Evolutionary conservation across 1,284 basidiomycete genomes (phyloP).

Genomic region (Stygiomarasmius scandens): DNA sequence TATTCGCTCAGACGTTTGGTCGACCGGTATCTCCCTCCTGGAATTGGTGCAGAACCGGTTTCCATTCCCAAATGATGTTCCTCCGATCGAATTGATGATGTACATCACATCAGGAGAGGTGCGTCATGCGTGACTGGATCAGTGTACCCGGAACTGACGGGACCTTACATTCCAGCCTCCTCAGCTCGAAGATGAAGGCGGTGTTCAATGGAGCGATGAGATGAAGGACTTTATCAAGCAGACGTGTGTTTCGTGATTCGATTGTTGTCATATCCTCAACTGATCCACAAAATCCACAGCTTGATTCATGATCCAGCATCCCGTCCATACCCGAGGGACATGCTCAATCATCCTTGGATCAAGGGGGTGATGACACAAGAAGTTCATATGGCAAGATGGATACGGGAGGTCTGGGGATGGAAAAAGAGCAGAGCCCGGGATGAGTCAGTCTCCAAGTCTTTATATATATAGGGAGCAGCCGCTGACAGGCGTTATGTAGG

Average conservation of each 20-base stretch:
- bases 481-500: slow-evolving; percentile 13
- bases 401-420: slow-evolving; percentile 90
- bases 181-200: slow-evolving; percentile 73
- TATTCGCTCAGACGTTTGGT: slow-evolving; percentile 98
- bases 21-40: slow-evolving; percentile 89
- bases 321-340: slow-evolving; percentile 84
- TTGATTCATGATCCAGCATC: slow-evolving; percentile 59
- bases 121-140: slow-evolving; percentile 24
- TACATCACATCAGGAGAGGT: slow-evolving; percentile 87
- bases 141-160: slow-evolving; percentile 12
- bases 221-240: slow-evolving; percentile 94
- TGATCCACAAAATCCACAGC: slow-evolving; percentile 36
- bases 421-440: slow-evolving; percentile 49
- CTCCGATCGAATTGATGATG: slow-evolving; percentile 92
- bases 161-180: slow-evolving; percentile 63
- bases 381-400: slow-evolving; percentile 89
- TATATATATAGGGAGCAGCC: not conserved
- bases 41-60: slow-evolving; percentile 95
- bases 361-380: slow-evolving; percentile 77
- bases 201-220: slow-evolving; percentile 77
- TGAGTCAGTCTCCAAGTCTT: slow-evolving; percentile 32
- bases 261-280: slow-evolving; percentile 25
- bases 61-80: slow-evolving; percentile 92
- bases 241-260: slow-evolving; percentile 53
- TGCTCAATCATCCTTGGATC: slow-evolving; percentile 91